A percentile compares a stretch with the other conserved stretches of the same genome.
phyloP scores from a whole-genome alignment of 306 rosid genomes.

The Spatholobus suberectus region DNA sequence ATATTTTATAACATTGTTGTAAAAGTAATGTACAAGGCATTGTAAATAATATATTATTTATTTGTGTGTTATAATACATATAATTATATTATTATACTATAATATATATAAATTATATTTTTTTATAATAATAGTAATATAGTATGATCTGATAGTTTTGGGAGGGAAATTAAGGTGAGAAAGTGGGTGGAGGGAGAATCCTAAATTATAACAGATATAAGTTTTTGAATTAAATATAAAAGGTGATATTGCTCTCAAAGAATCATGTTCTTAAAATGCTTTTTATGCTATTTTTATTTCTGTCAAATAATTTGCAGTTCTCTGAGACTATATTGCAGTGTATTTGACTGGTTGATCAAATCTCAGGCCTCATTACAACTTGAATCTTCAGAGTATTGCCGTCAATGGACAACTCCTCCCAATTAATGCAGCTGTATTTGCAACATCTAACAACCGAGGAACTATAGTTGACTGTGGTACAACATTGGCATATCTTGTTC shows the following conservation, averaged over 20 bases:
- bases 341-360: conserved; percentile 43
- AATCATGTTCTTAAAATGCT: conserved; percentile 14
- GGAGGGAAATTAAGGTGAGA: too few species aligned
- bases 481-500: conserved; percentile 84
- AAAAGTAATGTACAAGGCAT: neutral
- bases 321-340: conserved; percentile 32
- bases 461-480: conserved; percentile 94
- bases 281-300: conserved; percentile 28
- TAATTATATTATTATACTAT: too few species aligned
- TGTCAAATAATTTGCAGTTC: conserved; percentile 18
- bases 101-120: neutral
- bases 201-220: too few species aligned
- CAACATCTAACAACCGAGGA: conserved; percentile 73
- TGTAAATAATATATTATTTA: neutral
- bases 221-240: conserved; percentile 11
- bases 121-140: neutral
- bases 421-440: conserved; percentile 77
- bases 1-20: neutral
- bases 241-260: neutral
- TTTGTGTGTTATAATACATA: neutral
- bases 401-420: conserved; percentile 79
- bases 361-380: conserved; percentile 94
- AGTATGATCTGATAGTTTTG: too few species aligned
- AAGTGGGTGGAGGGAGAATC: too few species aligned
- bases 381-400: conserved; percentile 82